Evolutionary conservation across 495 filamentous ascomycete species (phyloP), one percentile per base, ranked within the genome.

Genomic region (Cudoniella acicularis): DNA sequence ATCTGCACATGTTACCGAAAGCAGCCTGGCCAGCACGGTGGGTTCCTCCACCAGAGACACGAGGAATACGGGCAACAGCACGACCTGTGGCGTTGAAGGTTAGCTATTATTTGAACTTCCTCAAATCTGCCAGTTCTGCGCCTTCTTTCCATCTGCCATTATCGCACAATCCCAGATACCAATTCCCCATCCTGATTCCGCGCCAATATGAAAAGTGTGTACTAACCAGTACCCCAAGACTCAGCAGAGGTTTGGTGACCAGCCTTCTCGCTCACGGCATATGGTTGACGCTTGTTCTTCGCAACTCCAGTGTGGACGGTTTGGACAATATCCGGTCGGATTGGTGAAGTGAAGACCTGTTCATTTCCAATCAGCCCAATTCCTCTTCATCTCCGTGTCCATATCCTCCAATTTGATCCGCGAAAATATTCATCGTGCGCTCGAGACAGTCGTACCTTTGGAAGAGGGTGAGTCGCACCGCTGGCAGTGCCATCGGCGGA

Each of bases 231-330:
- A 85, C 94, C 94, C 94, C 94, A 98, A 64, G 95, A 98, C 83
- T 98, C 95, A 75, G 94, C 94, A 73, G 91, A 96, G 68, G 94
- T 98, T 79, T 98, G 94, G 79, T 98, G 95, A 80, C 94, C 94
- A 74, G 94, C 94, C 87, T 98, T 98, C 88, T 96, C 92, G 87
- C 91, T 96, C 83, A 98, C 94, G 70, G 94, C 87, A 79, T 98
- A 98, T 59, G 94, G 93, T 84, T 98, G 94, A 75, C 94, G 87
- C 87, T 95, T 96, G 86, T 98, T 98, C 89, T 97, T 98, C 72
- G 92, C 92, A 87, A 98, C 96, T 71, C 95, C 95, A 70, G 91
- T 92, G 84, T 98, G 94, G 70, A 98, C 94, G 60, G 80, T 78
- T 77, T 98, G 94, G 4, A 98, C 95, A 72, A 98, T 96, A 79